Evolutionary conservation across 202 grass and related monocot genomes (phyloP).

Genomic region (Alloteropsis angusta): DNA sequence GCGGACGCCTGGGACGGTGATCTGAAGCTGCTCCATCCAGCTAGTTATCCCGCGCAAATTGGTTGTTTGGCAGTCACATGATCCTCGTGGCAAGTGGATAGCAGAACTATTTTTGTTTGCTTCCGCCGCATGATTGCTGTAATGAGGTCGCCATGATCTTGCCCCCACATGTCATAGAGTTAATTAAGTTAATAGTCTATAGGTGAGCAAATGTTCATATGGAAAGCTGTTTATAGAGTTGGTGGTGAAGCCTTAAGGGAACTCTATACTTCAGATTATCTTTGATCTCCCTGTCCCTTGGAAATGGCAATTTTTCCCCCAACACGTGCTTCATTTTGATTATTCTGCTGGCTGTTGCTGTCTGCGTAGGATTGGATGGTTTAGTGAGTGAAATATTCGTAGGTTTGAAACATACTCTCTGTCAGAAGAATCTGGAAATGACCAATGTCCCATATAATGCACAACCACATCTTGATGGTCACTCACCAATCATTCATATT

Average conservation of each 20-base stretch:
- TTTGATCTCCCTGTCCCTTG: not conserved
- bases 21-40: conserved; percentile 30
- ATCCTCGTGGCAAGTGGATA: not conserved
- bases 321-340: not conserved
- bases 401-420: not conserved
- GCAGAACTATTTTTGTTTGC: not conserved
- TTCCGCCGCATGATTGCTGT: conserved; percentile 2
- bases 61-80: conserved; percentile 35
- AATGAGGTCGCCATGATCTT: conserved; percentile 22
- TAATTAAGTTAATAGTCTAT: conserved; percentile 21
- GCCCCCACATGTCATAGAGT: conserved; percentile 3
- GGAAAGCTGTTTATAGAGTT: conserved; percentile 22
- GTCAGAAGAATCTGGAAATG: not conserved
- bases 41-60: conserved; percentile 31
- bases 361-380: not conserved
- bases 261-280: conserved; percentile 19
- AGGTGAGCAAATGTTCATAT: conserved; percentile 33
- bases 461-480: not conserved
- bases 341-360: not conserved
- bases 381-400: not conserved
- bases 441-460: not conserved
- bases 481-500: not conserved
- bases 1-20: conserved; percentile 30
- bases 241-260: not conserved
- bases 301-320: not conserved